Percentiles rank a stretch among this genome's conserved stretches.
These are phyloP conservation scores for Heterobasidion parviporum DNA, from an alignment of 1,284 basidiomycete genomes.

Conservation along the genomic window DNA sequence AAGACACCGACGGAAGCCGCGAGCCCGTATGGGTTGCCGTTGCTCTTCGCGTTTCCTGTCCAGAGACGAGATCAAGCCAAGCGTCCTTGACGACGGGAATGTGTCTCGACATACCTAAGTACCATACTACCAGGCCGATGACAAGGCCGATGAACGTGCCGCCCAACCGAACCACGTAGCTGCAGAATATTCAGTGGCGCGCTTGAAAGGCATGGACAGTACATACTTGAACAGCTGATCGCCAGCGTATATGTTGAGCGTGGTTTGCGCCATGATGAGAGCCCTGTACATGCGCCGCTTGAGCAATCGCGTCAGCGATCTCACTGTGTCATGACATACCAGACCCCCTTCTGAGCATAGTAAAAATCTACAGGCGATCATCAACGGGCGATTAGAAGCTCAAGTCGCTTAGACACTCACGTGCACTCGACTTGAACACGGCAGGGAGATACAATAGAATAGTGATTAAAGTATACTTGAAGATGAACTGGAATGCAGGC, in stretches of 20 bases:
- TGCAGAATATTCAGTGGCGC: conserved; percentile 9
- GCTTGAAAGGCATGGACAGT: conserved; percentile 9
- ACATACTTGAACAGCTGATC: conserved; percentile 50
- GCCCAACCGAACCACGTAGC: conserved; percentile 37
- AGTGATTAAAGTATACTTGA: conserved; percentile 47
- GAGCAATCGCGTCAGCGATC: neutral
- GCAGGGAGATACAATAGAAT: conserved; percentile 50
- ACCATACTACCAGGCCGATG: conserved; percentile 52
- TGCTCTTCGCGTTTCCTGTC: conserved; percentile 37
- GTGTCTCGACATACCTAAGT: conserved; percentile 29
- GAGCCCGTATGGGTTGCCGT: conserved; percentile 51
- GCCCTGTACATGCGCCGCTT: conserved; percentile 30
- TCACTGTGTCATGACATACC: conserved; percentile 15
- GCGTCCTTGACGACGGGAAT: neutral
- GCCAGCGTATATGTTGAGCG: conserved; percentile 51
- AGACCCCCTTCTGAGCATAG: conserved; percentile 35
- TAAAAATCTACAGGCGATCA: conserved; percentile 26
- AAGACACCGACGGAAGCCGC: conserved; percentile 45
- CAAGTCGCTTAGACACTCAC: conserved; percentile 22
- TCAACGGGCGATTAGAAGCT: neutral
- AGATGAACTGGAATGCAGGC: conserved; percentile 32
- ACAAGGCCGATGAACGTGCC: conserved; percentile 30
- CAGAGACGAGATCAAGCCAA: neutral
- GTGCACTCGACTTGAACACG: conserved; percentile 35
- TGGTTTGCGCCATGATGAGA: conserved; percentile 61